Percentiles rank a stretch among this genome's conserved stretches.
Conservation (phyloP, 305 asterid genomes). For the Fraxinus dipetala region DNA sequence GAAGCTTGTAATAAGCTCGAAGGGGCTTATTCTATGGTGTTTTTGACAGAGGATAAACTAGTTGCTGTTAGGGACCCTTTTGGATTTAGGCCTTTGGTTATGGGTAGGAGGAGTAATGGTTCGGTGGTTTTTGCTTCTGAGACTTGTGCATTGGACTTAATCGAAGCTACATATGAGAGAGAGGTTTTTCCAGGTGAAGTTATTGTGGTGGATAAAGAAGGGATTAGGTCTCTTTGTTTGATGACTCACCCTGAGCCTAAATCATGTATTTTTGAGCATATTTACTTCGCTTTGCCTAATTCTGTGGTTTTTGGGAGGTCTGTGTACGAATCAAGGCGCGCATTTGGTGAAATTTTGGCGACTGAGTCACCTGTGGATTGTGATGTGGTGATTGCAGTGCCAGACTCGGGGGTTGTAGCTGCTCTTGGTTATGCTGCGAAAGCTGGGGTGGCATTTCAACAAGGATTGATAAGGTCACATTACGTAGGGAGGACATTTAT, state of each 20-base stretch:
- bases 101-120: background rate
- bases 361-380: constrained; percentile 45
- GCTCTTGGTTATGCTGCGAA: constrained; percentile 49
- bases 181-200: background rate
- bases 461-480: background rate
- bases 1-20: constrained; percentile 25
- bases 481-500: background rate
- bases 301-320: constrained; percentile 46
- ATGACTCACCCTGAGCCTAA: constrained; percentile 36
- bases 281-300: constrained; percentile 45
- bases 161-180: background rate
- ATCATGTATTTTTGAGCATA: constrained; percentile 48
- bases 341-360: constrained; percentile 45
- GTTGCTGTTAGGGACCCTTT: background rate
- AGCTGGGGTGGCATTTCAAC: constrained; percentile 36
- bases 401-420: constrained; percentile 55
- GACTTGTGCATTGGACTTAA: background rate
- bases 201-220: background rate
- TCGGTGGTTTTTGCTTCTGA: background rate
- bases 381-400: constrained; percentile 53
- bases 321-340: constrained; percentile 42
- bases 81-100: background rate
- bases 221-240: constrained; percentile 4
- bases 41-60: constrained; percentile 13
- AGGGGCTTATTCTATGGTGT: constrained; percentile 33